Base-by-base conservation (phyloP, 2,329 filamentous ascomycete species). In the Cercospora sojina region DNA sequence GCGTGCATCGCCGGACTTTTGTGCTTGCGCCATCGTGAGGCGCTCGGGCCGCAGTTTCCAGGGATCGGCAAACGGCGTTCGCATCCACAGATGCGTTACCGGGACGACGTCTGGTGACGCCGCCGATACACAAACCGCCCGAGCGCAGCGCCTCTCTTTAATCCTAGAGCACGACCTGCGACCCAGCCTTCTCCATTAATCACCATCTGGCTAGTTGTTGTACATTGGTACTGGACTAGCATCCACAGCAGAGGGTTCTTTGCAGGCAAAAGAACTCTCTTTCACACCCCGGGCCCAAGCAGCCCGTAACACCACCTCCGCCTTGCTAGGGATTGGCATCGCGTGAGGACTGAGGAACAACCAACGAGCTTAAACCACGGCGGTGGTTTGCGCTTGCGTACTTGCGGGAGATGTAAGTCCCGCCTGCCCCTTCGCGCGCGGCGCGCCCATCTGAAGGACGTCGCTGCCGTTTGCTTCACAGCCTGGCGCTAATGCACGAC, bases 341-440 rank as follows among this genome's bases (percentile, higher is more conserved):
- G 47, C 47, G 60, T 32, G 60, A 62, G 60, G 60, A 62, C 60
- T 62, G 60, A 62, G 60, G 49, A 55, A 35, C 31, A 31, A 41
- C 38, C 29, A 29, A 38, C 47, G 31, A 62, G 29, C 31, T 55
- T 56, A 62, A 55, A 62, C 60, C 60, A 62, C 60, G 60, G 60
- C 60, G 60, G 60, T 62, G 60, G 60, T 62, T 62, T 62, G 60
- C 60, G 60, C 60, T 62, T 55, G 60, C 60, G 60, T 55, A 62
- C 60, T 62, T 53, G 43, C 43, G 60, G 43, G 60, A 62, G 60
- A 62, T 62, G 60, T 62, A 43, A 51, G 60, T 61, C 43, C 13
- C 4, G 43, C 41, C 41, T 20, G 27, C 59, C 59, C 38, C 6
- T 51, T 51, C 29, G 49, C 25, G 7, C 27, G 51, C 51, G 47